Percentiles rank a stretch among this genome's conserved stretches.
phyloP scores from a whole-genome alignment of 352 stramenopile genomes.

The Phytopythium aichiense region DNA sequence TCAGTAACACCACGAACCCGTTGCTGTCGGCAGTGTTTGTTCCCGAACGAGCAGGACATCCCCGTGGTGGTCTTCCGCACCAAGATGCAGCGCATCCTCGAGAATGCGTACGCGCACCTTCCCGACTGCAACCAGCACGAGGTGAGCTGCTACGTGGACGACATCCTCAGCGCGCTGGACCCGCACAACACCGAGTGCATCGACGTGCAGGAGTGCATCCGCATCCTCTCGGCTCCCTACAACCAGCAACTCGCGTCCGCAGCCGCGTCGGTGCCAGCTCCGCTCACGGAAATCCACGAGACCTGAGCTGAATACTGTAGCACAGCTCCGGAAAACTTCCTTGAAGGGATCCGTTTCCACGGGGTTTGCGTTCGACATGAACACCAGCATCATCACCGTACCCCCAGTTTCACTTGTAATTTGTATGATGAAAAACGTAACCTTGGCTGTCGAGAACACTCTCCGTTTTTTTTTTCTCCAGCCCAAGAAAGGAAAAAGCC shows the following conservation, averaged over 20 bases:
- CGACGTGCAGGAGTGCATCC: conserved; percentile 65
- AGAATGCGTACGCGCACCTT: conserved; percentile 58
- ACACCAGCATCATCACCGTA: neutral
- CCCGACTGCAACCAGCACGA: conserved; percentile 66
- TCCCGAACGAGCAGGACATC: conserved; percentile 59
- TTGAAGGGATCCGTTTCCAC: neutral
- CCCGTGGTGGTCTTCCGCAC: conserved; percentile 58
- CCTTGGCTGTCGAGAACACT: neutral
- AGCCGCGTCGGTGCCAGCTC: neutral
- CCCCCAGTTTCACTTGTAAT: neutral
- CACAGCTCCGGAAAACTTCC: neutral
- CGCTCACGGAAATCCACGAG: neutral
- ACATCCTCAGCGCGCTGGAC: conserved; percentile 60
- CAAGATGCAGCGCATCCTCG: conserved; percentile 65
- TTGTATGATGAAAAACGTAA: neutral
- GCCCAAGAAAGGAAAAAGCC: neutral
- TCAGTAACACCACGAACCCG: neutral
- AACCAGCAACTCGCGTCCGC: conserved; percentile 7
- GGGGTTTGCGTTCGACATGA: neutral
- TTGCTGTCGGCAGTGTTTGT: conserved; percentile 31
- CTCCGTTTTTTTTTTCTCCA: neutral
- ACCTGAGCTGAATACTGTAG: no score
- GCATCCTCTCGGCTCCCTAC: conserved; percentile 51
- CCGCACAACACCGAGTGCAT: conserved; percentile 72
- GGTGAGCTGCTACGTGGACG: conserved; percentile 67